Conservation (phyloP, 352 stramenopile species). For the Globisporangium viniferum region DNA sequence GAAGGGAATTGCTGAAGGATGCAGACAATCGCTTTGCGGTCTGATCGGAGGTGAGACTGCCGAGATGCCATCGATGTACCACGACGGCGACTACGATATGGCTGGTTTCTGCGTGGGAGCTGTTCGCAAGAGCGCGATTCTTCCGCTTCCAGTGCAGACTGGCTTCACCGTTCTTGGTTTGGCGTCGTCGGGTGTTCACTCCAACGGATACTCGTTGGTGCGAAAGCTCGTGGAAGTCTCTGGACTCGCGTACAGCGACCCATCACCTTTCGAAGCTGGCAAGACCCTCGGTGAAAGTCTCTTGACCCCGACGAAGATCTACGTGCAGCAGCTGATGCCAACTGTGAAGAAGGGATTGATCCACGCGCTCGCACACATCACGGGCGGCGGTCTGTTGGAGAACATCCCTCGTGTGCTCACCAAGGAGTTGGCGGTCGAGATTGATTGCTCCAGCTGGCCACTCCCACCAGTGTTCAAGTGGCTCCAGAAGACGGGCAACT, state of each 20-base stretch:
- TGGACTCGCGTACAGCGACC: conserved; percentile 71
- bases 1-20: conserved; percentile 97
- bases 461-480: conserved; percentile 98
- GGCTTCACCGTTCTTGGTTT: conserved; percentile 96
- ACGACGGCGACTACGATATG: conserved; percentile 97
- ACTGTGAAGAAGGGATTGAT: conserved; percentile 77
- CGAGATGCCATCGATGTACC: conserved; percentile 99
- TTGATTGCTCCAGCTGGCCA: conserved; percentile 88
- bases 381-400: conserved; percentile 96
- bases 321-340: conserved; percentile 91
- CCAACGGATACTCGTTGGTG: conserved; percentile 99
- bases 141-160: conserved; percentile 81
- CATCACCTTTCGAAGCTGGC: conserved; percentile 69
- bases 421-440: conserved; percentile 90
- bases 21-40: conserved; percentile 93
- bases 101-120: conserved; percentile 98
- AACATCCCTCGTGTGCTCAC: conserved; percentile 97
- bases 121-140: conserved; percentile 84
- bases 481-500: conserved; percentile 91
- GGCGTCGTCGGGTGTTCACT: conserved; percentile 95
- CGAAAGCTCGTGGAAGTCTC: conserved; percentile 95
- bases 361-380: conserved; percentile 97
- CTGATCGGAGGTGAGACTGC: conserved; percentile 97
- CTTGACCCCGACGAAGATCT: conserved; percentile 97
- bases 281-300: conserved; percentile 93